Conservation (phyloP, 306 rosid species). For the Hippophae tibetana region DNA sequence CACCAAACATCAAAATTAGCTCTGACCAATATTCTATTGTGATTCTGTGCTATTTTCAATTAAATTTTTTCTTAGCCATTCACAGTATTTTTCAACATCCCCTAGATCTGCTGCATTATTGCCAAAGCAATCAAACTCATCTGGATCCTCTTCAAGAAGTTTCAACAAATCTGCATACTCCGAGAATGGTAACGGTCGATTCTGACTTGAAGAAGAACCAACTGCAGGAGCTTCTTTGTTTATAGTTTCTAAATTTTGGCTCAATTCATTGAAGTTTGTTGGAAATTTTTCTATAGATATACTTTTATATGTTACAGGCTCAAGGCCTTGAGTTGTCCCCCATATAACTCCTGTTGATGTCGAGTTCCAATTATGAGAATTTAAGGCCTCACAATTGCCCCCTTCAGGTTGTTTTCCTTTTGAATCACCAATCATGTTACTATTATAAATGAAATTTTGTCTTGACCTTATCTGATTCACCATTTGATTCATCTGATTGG, state of each 20-base stretch:
- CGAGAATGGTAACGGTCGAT: conserved; percentile 13
- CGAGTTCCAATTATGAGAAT: conserved; percentile 14
- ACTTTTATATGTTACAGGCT: not conserved
- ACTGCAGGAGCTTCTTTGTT: conserved; percentile 6
- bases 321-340: conserved; percentile 2
- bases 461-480: not conserved
- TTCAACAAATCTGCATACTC: conserved; percentile 15
- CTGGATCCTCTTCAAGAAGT: conserved; percentile 25
- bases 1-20: not conserved
- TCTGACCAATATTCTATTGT: not conserved
- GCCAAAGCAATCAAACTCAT: conserved; percentile 1
- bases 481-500: conserved; percentile 10
- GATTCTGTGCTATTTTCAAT: not conserved
- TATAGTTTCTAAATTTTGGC: conserved; percentile 11
- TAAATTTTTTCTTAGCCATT: conserved; percentile 9
- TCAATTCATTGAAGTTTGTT: conserved; percentile 9
- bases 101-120: conserved; percentile 3
- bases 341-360: not conserved
- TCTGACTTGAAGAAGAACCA: conserved; percentile 11
- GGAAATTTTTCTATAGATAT: conserved; percentile 2
- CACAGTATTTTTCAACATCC: conserved; percentile 7
- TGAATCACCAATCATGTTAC: not conserved
- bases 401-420: conserved; percentile 3
- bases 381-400: not conserved
- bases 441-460: not conserved